phyloP scores from a whole-genome alignment of 2,329 filamentous ascomycete genomes.

The Pyricularia sp. region DNA sequence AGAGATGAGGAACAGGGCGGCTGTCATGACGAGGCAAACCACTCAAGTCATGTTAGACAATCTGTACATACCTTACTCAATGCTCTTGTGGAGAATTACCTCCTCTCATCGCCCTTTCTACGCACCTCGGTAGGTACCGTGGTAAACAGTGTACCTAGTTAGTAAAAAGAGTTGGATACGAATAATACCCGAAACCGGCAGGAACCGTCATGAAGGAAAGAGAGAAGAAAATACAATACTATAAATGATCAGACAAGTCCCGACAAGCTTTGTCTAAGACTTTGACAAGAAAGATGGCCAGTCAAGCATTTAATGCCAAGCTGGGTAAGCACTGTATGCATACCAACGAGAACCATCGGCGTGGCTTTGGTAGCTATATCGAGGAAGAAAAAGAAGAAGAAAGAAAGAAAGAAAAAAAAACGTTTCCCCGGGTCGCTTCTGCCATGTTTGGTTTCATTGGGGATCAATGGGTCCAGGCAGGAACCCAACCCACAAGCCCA shows the following conservation, averaged over 20 bases:
- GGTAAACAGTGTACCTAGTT: too few species aligned
- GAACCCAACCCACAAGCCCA: neutral
- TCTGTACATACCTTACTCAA: neutral
- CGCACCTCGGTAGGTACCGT: too few species aligned
- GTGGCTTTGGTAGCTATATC: neutral
- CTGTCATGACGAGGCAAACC: neutral
- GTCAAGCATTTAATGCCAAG: neutral
- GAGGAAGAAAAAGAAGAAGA: too few species aligned
- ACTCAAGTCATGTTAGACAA: neutral
- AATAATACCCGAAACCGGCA: neutral
- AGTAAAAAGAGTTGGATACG: neutral
- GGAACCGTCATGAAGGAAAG: neutral
- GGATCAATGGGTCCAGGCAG: neutral
- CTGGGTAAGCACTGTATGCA: neutral
- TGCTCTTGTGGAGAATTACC: neutral
- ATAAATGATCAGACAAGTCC: neutral
- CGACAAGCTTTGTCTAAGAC: neutral
- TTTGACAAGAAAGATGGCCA: neutral
- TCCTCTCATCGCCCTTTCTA: neutral
- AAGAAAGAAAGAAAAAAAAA: neutral
- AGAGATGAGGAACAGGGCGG: too few species aligned
- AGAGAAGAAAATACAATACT: neutral
- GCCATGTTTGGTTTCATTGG: neutral
- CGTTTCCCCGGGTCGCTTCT: neutral
- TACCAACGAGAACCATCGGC: neutral